Evolutionary conservation across 2,329 filamentous ascomycete species (phyloP).

Genomic region (Ascochyta pisi): DNA sequence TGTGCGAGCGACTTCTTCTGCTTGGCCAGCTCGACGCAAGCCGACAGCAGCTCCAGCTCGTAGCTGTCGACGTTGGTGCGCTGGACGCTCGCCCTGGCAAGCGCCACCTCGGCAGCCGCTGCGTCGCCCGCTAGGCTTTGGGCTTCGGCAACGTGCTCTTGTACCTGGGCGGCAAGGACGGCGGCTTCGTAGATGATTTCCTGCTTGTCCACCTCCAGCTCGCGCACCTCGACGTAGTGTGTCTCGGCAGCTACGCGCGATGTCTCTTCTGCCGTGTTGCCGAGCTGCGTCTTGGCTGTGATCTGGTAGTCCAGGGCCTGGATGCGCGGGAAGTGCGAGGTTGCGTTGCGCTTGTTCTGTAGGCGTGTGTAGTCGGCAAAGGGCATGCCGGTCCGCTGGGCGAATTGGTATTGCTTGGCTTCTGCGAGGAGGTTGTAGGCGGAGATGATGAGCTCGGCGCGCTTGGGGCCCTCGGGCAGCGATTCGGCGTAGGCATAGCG

Average conservation of each 20-base stretch:
- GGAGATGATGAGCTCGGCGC: slow-evolving; percentile 29
- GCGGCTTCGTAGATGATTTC: slow-evolving; percentile 25
- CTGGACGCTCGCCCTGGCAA: slow-evolving; percentile 23
- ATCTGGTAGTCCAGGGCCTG: slow-evolving; percentile 31
- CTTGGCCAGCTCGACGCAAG: slow-evolving; percentile 21
- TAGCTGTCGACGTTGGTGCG: slow-evolving; percentile 23
- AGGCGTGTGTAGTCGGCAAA: slow-evolving; percentile 24
- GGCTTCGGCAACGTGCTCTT: slow-evolving; percentile 33
- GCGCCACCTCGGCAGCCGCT: slow-evolving; percentile 14
- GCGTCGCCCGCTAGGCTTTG: slow-evolving; percentile 20
- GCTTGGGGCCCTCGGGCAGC: slow-evolving; percentile 27
- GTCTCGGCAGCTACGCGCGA: slow-evolving; percentile 19
- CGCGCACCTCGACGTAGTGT: slow-evolving; percentile 21
- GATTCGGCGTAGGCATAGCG: slow-evolving; percentile 33
- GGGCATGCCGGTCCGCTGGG: slow-evolving; percentile 26
- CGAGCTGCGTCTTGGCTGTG: slow-evolving; percentile 24
- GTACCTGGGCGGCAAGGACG: slow-evolving; percentile 30
- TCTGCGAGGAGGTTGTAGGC: slow-evolving; percentile 41
- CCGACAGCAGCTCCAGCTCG: slow-evolving; percentile 21
- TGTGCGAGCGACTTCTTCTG: slow-evolving; percentile 19
- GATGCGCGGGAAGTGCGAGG: slow-evolving; percentile 20
- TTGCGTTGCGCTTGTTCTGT: slow-evolving; percentile 1
- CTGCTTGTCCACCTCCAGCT: slow-evolving; percentile 27
- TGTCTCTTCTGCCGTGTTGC: slow-evolving; percentile 18
- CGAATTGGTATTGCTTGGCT: slow-evolving; percentile 36